Evolutionary conservation across 176 grass and related monocot species (phyloP).

Genomic region (Themeda triandra): DNA sequence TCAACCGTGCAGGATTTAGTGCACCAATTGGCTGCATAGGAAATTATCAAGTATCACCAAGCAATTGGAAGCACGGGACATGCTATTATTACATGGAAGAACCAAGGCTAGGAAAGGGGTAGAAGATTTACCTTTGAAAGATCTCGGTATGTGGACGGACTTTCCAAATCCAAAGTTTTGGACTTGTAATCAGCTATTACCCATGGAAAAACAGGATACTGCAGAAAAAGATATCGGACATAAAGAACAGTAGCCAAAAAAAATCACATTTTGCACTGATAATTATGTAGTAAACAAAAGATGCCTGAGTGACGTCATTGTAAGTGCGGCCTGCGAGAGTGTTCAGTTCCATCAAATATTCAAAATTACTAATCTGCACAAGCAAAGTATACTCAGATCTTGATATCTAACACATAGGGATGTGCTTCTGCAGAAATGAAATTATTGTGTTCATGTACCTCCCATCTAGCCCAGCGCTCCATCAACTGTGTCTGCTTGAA

Average conservation of each 20-base stretch:
- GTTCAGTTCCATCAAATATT: constrained; percentile 98
- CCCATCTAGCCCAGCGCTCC: constrained; percentile 94
- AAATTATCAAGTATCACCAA: constrained; percentile 30
- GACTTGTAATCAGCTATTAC: constrained; percentile 84
- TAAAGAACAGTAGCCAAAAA: constrained; percentile 20
- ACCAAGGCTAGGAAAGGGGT: not conserved
- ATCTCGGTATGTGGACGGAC: constrained; percentile 75
- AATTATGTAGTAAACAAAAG: constrained; percentile 23
- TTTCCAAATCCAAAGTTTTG: constrained; percentile 68
- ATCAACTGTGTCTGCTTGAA: constrained; percentile 80
- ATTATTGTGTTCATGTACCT: constrained; percentile 55
- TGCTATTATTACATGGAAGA: constrained; percentile 17
- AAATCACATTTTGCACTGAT: constrained; percentile 20
- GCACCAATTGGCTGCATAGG: constrained; percentile 92
- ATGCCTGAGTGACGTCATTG: constrained; percentile 84
- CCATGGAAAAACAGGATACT: constrained; percentile 99
- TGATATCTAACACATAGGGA: constrained; percentile 2
- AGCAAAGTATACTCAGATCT: constrained; percentile 31
- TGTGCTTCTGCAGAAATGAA: not conserved
- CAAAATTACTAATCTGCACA: constrained; percentile 96
- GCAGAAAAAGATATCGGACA: constrained; percentile 25
- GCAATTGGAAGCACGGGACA: constrained; percentile 15
- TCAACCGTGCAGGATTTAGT: constrained; percentile 78
- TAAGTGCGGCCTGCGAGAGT: constrained; percentile 95
- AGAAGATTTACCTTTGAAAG: constrained; percentile 65